Evolutionary conservation across 495 filamentous ascomycete species (phyloP).

Genomic region (Aspergillus cavernicola): DNA sequence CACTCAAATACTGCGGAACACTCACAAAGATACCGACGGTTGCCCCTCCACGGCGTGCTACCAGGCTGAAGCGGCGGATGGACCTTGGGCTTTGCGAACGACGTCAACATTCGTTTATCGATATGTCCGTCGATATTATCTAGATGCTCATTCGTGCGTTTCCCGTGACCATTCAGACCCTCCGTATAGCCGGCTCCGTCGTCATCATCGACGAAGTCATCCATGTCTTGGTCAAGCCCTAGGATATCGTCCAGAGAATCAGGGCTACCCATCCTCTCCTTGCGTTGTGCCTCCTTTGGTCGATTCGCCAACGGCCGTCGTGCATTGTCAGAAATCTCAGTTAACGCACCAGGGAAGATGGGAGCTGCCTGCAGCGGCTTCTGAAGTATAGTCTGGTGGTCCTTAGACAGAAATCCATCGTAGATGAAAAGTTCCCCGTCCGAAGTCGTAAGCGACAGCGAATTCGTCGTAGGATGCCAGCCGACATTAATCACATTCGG

Average conservation of each 20-base stretch:
- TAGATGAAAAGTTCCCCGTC: slow-evolving; percentile 91
- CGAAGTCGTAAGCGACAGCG: slow-evolving; percentile 83
- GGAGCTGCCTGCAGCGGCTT: slow-evolving; percentile 71
- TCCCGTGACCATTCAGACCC: slow-evolving; percentile 57
- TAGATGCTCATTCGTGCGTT: slow-evolving; percentile 53
- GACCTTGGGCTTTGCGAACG: slow-evolving; percentile 59
- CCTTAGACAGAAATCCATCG: slow-evolving; percentile 68
- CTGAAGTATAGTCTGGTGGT: slow-evolving; percentile 57
- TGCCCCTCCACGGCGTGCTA: slow-evolving; percentile 92
- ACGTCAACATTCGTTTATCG: slow-evolving; percentile 61
- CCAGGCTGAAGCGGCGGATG: slow-evolving; percentile 89
- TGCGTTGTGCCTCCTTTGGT: slow-evolving; percentile 46
- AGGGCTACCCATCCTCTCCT: slow-evolving; percentile 41
- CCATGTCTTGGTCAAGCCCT: slow-evolving; percentile 50
- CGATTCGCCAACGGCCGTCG: slow-evolving; percentile 53
- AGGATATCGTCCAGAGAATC: slow-evolving; percentile 60
- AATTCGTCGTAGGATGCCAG: slow-evolving; percentile 89
- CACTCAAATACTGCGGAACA: not conserved
- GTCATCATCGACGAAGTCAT: slow-evolving; percentile 89
- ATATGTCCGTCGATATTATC: slow-evolving; percentile 40
- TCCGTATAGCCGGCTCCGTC: slow-evolving; percentile 88
- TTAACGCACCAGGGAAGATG: slow-evolving; percentile 75
- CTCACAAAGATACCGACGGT: slow-evolving; percentile 81
- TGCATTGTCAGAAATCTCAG: slow-evolving; percentile 65
- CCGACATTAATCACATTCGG: slow-evolving; percentile 75